Percentiles rank a stretch among this genome's conserved stretches.
phyloP scores from a whole-genome alignment of 2,329 filamentous ascomycete genomes.

The Pseudocercospora fijiensis region DNA sequence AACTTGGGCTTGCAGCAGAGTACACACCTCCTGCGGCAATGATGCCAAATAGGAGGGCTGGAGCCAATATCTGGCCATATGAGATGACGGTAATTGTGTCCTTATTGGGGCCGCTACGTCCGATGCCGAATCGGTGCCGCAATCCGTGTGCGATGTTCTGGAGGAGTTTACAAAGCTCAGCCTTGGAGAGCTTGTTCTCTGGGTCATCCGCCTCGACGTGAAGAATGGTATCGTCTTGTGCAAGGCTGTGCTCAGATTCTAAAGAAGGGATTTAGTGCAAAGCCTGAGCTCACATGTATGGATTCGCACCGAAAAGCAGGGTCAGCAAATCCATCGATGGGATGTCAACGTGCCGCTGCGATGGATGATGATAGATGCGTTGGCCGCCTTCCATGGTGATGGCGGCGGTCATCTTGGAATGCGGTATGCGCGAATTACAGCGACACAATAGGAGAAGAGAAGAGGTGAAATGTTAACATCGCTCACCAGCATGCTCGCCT shows the following conservation, averaged over 20 bases:
- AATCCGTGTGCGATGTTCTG: slow-evolving; percentile 58
- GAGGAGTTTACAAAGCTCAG: slow-evolving; percentile 50
- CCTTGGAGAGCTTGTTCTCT: slow-evolving; percentile 55
- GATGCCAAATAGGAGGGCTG: slow-evolving; percentile 56
- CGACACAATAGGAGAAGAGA: neutral
- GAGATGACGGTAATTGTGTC: slow-evolving; percentile 60
- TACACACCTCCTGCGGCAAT: slow-evolving; percentile 61
- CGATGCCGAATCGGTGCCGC: slow-evolving; percentile 55
- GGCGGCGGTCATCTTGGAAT: slow-evolving; percentile 13
- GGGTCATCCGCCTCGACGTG: slow-evolving; percentile 60
- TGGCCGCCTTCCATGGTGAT: slow-evolving; percentile 15
- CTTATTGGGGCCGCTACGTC: slow-evolving; percentile 48
- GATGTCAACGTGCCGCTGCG: slow-evolving; percentile 26
- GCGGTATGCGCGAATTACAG: neutral
- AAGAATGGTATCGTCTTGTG: slow-evolving; percentile 53
- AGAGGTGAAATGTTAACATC: neutral
- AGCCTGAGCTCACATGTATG: neutral
- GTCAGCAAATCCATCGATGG: slow-evolving; percentile 45
- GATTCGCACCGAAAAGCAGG: slow-evolving; percentile 42
- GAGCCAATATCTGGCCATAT: slow-evolving; percentile 57
- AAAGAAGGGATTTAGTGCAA: neutral
- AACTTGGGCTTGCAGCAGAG: slow-evolving; percentile 54
- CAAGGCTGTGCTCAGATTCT: slow-evolving; percentile 34
- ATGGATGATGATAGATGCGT: slow-evolving; percentile 30
- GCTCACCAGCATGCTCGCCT: neutral